phyloP scores from a whole-genome alignment of 164 flowering plant species.

The Sedum album region DNA sequence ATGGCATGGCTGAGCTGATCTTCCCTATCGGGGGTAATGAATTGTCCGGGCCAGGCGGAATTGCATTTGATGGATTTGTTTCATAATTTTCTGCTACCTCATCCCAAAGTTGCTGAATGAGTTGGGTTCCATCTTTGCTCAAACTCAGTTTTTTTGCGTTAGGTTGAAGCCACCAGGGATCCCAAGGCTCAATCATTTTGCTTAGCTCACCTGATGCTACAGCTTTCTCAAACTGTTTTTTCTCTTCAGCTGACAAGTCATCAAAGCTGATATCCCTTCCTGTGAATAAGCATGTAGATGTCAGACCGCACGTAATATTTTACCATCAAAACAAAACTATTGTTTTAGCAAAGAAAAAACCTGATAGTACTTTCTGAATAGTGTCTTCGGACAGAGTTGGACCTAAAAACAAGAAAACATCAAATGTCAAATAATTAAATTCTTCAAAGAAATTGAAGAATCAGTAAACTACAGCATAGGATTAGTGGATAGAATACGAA shows the following conservation, averaged over 20 bases:
- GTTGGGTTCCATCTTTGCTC: constrained; percentile 53
- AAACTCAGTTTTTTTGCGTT: constrained; percentile 54
- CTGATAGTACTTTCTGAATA: constrained; percentile 63
- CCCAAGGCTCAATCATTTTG: constrained; percentile 88
- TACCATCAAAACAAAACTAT: background rate
- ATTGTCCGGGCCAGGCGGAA: constrained; percentile 73
- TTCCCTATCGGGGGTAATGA: constrained; percentile 48
- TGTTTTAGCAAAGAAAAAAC: constrained; percentile 24
- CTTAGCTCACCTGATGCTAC: constrained; percentile 85
- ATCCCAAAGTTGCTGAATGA: constrained; percentile 40
- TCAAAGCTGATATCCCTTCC: constrained; percentile 51
- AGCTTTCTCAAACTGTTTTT: constrained; percentile 62
- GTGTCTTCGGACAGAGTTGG: constrained; percentile 62
- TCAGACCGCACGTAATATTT: background rate
- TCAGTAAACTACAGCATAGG: background rate
- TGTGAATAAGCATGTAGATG: constrained; percentile 15
- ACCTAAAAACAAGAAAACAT: constrained; percentile 26
- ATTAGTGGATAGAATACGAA: background rate
- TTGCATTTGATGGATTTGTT: constrained; percentile 19
- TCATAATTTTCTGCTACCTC: constrained; percentile 21
- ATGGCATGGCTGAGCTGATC: constrained; percentile 52
- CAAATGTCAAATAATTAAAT: background rate
- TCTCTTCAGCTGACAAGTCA: constrained; percentile 60
- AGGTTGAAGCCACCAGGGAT: constrained; percentile 90
- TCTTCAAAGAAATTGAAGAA: no score